Base-by-base conservation (phyloP, 495 filamentous ascomycete species). In the Hypoxylon cercidicola region DNA sequence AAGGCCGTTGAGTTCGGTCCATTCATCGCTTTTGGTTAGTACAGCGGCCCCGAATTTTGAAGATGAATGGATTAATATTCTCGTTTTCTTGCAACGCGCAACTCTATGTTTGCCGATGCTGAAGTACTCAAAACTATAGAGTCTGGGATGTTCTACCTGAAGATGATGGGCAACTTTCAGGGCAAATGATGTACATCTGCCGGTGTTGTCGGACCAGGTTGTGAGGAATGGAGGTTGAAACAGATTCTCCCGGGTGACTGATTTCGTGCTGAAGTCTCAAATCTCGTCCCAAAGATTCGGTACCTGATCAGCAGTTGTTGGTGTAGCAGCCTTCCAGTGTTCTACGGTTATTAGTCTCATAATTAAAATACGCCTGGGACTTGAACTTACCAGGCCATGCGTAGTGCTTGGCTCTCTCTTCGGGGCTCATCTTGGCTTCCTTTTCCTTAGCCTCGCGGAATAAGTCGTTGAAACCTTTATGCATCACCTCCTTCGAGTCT, bases 381-480 rank as follows among this genome's bases (percentile, higher is more conserved):
- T 44, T 44, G 4, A 20, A 44, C 16, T 44, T 18, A 44, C 40
- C 15, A 19, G 19, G 40, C 40, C 40, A 44, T 44, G 40, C n/a
- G 40, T 19, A 5, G 40, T 44, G 16, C 19, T 44, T 44, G 16
- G 15, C 15, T 44, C 2, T 20, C 40, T 44, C 40, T 44, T 44
- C 40, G 16, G 40, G 40, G 40, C n/a, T 44, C 40, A 44, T 44
- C 40, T 44, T 44, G 40, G 40, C 13, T 5, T 18, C 19, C 40
- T 44, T 44, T 19, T 44, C 40, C 13, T 44, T 5, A 19, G 40
- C 40, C 40, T 44, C 15, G 19, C 40, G 40, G 40, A 20, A 44
- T 44, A 19, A 16, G 5, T 44, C 15, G 16, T 18, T n/a, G 10
- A 44, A 44, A 19, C 40, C 40, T 44, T 44, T 15, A 44, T 44